Evolutionary conservation across 345 rosid species (phyloP).

Genomic region (Eutrema heterophyllum): DNA sequence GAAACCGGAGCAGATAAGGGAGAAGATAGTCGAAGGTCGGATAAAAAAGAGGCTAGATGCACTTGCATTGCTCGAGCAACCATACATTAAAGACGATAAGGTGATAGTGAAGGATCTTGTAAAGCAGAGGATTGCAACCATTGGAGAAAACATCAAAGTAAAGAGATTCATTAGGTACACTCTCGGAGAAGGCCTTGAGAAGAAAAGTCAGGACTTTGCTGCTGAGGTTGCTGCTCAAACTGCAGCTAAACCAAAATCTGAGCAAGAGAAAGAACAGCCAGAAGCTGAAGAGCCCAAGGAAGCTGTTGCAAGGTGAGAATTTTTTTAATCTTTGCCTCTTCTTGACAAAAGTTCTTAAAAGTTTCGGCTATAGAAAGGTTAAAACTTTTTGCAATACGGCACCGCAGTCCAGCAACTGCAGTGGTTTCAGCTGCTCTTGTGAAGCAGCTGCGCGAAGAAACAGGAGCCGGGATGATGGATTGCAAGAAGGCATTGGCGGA

Average conservation of each 20-base stretch:
- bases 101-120: conserved; percentile 78
- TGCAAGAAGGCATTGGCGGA: conserved; percentile 94
- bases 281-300: conserved; percentile 50
- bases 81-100: conserved; percentile 90
- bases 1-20: conserved; percentile 87
- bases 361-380: background rate
- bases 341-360: background rate
- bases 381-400: background rate
- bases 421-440: conserved; percentile 78
- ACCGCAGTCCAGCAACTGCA: conserved; percentile 48
- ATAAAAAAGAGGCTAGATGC: conserved; percentile 86
- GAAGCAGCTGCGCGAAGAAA: conserved; percentile 90
- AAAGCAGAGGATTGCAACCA: conserved; percentile 87
- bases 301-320: conserved; percentile 55
- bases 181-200: conserved; percentile 92
- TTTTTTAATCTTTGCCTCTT: background rate
- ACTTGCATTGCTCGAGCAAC: conserved; percentile 87
- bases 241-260: conserved; percentile 48
- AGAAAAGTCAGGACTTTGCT: conserved; percentile 91
- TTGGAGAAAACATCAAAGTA: conserved; percentile 91
- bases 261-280: conserved; percentile 49
- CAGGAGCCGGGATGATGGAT: conserved; percentile 99
- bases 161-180: conserved; percentile 79
- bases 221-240: conserved; percentile 98
- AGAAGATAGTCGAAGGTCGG: conserved; percentile 88